Evolutionary conservation across 805 yeast species (phyloP).

Genomic region (Suhomyces pyralidae): DNA sequence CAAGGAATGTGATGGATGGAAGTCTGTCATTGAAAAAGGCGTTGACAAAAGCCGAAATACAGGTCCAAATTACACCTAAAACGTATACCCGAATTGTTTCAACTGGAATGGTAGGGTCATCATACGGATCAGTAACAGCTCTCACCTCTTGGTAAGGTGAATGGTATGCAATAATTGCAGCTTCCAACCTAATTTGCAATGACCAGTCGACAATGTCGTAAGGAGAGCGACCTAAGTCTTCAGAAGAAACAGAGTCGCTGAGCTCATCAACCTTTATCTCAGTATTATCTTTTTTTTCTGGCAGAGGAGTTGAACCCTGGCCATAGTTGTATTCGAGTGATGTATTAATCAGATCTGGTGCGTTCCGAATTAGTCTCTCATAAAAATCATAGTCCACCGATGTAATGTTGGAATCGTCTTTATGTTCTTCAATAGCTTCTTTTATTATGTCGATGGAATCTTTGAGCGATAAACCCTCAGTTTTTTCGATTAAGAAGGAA

Average conservation of each 20-base stretch:
- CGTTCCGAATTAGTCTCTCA: constrained; percentile 14
- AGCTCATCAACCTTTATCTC: constrained; percentile 15
- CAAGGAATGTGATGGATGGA: constrained; percentile 11
- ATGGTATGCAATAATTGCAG: constrained; percentile 18
- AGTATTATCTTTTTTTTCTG: not conserved
- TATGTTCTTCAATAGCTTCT: constrained; percentile 26
- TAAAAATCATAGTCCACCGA: constrained; percentile 23
- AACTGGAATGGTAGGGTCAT: constrained; percentile 24
- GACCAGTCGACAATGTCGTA: constrained; percentile 13
- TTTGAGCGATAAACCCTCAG: constrained; percentile 17
- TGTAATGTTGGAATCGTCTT: constrained; percentile 34
- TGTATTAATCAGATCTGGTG: not conserved
- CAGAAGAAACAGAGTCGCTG: constrained; percentile 14
- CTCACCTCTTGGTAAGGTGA: constrained; percentile 35
- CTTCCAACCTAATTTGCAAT: constrained; percentile 17
- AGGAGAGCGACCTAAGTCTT: not conserved
- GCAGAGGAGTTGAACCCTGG: not conserved
- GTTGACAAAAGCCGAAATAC: constrained; percentile 14
- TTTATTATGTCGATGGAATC: constrained; percentile 28
- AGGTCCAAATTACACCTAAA: constrained; percentile 16
- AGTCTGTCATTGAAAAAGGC: constrained; percentile 17
- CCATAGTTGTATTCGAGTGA: not conserved
- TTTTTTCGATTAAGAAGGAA: constrained; percentile 26
- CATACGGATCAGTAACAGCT: constrained; percentile 26
- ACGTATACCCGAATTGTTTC: constrained; percentile 36